Conservation (phyloP, 805 yeast genomes). For the Isabelozyma rhagii region DNA sequence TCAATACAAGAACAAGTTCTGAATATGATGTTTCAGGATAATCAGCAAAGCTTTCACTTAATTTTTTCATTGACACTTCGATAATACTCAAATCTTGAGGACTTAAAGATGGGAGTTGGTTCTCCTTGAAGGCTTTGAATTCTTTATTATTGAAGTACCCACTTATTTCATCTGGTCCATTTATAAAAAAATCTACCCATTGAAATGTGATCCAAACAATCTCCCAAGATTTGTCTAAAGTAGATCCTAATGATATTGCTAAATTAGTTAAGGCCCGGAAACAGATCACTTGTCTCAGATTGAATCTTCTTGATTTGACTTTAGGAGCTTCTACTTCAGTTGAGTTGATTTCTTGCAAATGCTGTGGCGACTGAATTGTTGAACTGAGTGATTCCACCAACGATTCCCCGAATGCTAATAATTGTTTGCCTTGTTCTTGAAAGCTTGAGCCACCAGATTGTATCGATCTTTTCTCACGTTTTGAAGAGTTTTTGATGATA, state of each 20-base stretch:
- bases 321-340: background rate
- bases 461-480: background rate
- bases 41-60: conserved; percentile 58
- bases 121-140: conserved; percentile 14
- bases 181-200: conserved; percentile 72
- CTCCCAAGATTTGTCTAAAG: conserved; percentile 66
- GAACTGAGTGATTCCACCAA: conserved; percentile 51
- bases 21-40: conserved; percentile 52
- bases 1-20: conserved; percentile 46
- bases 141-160: conserved; percentile 29
- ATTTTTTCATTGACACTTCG: conserved; percentile 54
- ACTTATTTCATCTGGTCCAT: conserved; percentile 47
- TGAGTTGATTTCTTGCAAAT: background rate
- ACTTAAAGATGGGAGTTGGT: conserved; percentile 30
- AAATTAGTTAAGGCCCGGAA: conserved; percentile 75
- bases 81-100: conserved; percentile 49
- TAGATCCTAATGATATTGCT: conserved; percentile 78
- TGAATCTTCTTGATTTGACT: conserved; percentile 29
- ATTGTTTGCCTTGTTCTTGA: conserved; percentile 28
- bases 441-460: conserved; percentile 2
- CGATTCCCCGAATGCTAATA: conserved; percentile 47
- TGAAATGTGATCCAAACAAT: conserved; percentile 59
- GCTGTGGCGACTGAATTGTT: conserved; percentile 25
- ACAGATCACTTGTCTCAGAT: conserved; percentile 69
- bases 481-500: conserved; percentile 12